Conservation (phyloP, 257 asterid species). For the Perilla frutescens region DNA sequence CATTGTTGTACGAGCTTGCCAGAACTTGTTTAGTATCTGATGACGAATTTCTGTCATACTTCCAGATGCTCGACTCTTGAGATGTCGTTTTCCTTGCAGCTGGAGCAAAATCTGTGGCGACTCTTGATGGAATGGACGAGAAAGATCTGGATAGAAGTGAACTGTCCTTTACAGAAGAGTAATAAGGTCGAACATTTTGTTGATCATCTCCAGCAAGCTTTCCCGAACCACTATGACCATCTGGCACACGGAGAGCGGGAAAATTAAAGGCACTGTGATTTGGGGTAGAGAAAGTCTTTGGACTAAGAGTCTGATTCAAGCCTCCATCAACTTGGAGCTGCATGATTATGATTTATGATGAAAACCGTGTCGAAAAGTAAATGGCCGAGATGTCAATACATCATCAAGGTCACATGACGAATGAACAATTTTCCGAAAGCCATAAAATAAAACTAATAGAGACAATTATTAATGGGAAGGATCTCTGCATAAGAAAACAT, state of each 20-base stretch:
- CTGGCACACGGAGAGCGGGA: constrained; percentile 66
- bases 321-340: constrained; percentile 82
- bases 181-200: constrained; percentile 50
- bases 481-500: not conserved
- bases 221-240: constrained; percentile 49
- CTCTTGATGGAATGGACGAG: constrained; percentile 64
- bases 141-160: constrained; percentile 51
- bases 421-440: not conserved
- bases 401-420: constrained; percentile 2
- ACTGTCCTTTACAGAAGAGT: constrained; percentile 55
- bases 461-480: not conserved
- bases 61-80: constrained; percentile 80
- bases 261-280: constrained; percentile 63
- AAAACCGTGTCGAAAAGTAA: not conserved
- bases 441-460: not conserved
- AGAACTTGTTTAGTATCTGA: constrained; percentile 51
- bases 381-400: not conserved
- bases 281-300: constrained; percentile 63
- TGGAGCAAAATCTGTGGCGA: constrained; percentile 73
- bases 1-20: constrained; percentile 58
- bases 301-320: constrained; percentile 54
- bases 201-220: constrained; percentile 57
- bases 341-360: constrained; percentile 33
- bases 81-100: constrained; percentile 73
- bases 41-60: constrained; percentile 64